These are phyloP conservation scores for Gaeumannomyces sp. DNA, from an alignment of 2,329 filamentous ascomycete species.

Conservation along the genomic window DNA sequence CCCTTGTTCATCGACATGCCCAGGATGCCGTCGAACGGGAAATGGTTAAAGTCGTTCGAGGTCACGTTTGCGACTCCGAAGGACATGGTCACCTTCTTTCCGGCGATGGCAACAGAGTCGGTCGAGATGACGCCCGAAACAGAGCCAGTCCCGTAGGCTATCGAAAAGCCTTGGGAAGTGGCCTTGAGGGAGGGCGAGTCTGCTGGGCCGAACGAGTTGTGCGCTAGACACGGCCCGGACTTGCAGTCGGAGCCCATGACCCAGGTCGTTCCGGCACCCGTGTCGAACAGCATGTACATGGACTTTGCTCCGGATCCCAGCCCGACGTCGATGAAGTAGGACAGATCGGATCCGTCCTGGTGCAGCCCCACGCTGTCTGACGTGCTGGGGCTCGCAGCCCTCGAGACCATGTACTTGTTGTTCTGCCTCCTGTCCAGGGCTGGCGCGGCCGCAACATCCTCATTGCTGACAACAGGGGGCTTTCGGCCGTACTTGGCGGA, in stretches of 20 bases:
- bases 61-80: constrained; percentile 70
- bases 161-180: constrained; percentile 49
- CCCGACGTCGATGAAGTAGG: constrained; percentile 54
- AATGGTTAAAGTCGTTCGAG: constrained; percentile 67
- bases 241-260: constrained; percentile 69
- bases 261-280: constrained; percentile 71
- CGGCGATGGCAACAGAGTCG: constrained; percentile 63
- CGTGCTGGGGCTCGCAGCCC: constrained; percentile 36
- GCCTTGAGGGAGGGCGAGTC: constrained; percentile 60
- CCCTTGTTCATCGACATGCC: constrained; percentile 63
- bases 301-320: constrained; percentile 49
- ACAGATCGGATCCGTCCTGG: constrained; percentile 61
- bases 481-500: constrained; percentile 5
- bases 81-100: constrained; percentile 54
- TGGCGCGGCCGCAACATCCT: constrained; percentile 2
- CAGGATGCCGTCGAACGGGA: constrained; percentile 83
- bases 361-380: constrained; percentile 48
- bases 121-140: constrained; percentile 61
- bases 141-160: constrained; percentile 71
- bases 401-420: constrained; percentile 37
- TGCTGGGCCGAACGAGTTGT: constrained; percentile 61
- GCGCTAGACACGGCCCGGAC: constrained; percentile 58
- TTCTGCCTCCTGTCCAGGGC: constrained; percentile 35
- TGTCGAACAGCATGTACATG: constrained; percentile 59
- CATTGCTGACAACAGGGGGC: not conserved